Base-by-base conservation (phyloP, 352 stramenopile species). In the Phytophthora nicotianae region DNA sequence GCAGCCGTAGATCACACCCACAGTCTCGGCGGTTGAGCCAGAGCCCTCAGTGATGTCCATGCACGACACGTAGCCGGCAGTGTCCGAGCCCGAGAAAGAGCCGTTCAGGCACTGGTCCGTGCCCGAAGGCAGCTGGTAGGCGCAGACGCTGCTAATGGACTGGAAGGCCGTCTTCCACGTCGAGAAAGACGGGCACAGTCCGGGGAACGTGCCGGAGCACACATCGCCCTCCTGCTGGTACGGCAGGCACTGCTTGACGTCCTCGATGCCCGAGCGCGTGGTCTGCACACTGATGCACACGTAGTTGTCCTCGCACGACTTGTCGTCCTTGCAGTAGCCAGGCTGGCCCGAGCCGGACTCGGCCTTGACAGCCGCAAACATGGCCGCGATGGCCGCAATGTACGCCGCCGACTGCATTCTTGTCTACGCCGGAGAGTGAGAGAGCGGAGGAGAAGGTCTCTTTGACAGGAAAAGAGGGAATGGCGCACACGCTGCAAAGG, bases 241-340 rank as follows among this genome's bases (percentile, higher is more conserved):
- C 0, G 85, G 79, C 41, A 95, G 64, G 49, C 86, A 92, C 68
- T 91, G 79, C 79, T 95, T 93, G 33, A 91, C 86, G 49, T 87
- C 69, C 29, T 79, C 71, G 17, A 83, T 86, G 45, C 65, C 72
- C 21, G 69, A 70, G 37, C 85, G 83, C 51, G 83, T 95, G n/a
- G 83, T 93, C 76, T 93, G 83, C 52, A 93, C 78, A 35, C 61
- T 76, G 53, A 93, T 77, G 58, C 83, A 93, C 62, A 75, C 72
- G 77, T 90, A 92, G 32, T 70, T 68, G 1, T 53, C 21, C 58
- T 79, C 72, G 58, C 83, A 92, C n/a, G 67, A 72, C 23, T 48
- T 65, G 52, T 74, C 59, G 69, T 89, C 68, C 32, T 86, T 76
- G 56, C 83, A 92, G 70, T 81, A 88, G 43, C 83, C 83, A 0